Evolutionary conservation across 2,329 filamentous ascomycete genomes (phyloP), one percentile per base, ranked within the genome.

Genomic region (Aspergillus fumigatus): DNA sequence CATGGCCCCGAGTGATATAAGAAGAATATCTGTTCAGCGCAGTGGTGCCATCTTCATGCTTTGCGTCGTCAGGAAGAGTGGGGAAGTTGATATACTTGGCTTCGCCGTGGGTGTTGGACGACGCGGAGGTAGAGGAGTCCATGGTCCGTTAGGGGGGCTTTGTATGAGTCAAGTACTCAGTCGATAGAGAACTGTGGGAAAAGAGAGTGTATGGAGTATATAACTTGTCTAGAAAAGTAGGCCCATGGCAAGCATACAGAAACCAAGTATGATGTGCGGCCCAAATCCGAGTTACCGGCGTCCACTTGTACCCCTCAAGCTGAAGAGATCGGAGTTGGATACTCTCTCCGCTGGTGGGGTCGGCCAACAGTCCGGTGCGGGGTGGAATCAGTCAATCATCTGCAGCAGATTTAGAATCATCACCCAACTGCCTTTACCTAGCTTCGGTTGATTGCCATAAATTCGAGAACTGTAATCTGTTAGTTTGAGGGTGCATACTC

Each of bases 11-110:
- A 10, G 93, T 97, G 58, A 97, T 77, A 48, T 84, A 87, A 19
- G 90, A 85, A 4, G 92, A 96, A 83, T 90, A 96, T 59, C 89
- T 86, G 76, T 97, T 97, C 62, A 97, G 78, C 21, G 81, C 81
- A n/a, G 79, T 81, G 61, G 82, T 81, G 52, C 85, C 85, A 73
- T 87, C 80, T 54, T 75, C 70, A 54, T 76, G 70, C 56, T 70
- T 79, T 56, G 77, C 79, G 65, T 73, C 80, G 59, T 79, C 79
- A 59, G 78, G 80, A 21, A 82, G 77, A 64, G 80, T 78, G 52
- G 79, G 79, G 65, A 87, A 87, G 59, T 80, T 74, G 59, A 87
- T 78, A 64, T 84, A 86, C 54, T 77, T 78, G 41, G 79, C 70
- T 56, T 79, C 77, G 61, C 77, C 73, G 35, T 74, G 68, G 35